Percentiles rank a stretch among this genome's conserved stretches.
Evolutionary conservation across 257 asterid species (phyloP).

Genomic region (Fraxinus excelsior): DNA sequence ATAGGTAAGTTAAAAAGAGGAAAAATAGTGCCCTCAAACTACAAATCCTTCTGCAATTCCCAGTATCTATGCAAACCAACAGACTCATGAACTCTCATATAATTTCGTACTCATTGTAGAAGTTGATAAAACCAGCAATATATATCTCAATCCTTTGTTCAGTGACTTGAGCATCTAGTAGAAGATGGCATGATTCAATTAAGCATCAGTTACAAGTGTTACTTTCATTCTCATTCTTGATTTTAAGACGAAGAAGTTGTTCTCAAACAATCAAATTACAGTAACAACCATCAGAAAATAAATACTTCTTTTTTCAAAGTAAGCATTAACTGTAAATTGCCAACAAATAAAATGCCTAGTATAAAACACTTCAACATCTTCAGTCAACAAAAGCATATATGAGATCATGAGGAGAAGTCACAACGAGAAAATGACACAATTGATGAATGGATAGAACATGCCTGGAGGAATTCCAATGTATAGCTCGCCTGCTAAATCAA

Average conservation of each 20-base stretch:
- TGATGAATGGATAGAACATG: slow-evolving; percentile 32
- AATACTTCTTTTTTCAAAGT: neutral
- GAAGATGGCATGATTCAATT: neutral
- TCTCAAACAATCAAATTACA: neutral
- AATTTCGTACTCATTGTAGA: neutral
- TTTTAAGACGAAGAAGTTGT: neutral
- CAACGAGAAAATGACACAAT: slow-evolving; percentile 18
- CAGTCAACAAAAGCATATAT: slow-evolving; percentile 21
- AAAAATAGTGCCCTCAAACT: neutral
- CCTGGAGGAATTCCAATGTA: slow-evolving; percentile 99
- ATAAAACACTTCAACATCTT: neutral
- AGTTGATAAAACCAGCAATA: neutral
- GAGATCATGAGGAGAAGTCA: slow-evolving; percentile 6
- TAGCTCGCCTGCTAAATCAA: slow-evolving; percentile 79
- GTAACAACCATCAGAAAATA: neutral
- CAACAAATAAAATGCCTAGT: neutral
- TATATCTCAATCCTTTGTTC: neutral
- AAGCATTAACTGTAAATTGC: neutral
- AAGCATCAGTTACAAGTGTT: neutral
- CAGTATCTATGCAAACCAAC: neutral
- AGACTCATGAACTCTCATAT: neutral
- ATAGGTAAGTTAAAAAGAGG: neutral
- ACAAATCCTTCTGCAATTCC: neutral
- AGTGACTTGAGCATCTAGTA: slow-evolving; percentile 14
- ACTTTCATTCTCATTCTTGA: slow-evolving; percentile 1